Evolutionary conservation across 768 basidiomycete species (phyloP), one percentile per base, ranked within the genome.

Genomic region (Daedalea quercina): DNA sequence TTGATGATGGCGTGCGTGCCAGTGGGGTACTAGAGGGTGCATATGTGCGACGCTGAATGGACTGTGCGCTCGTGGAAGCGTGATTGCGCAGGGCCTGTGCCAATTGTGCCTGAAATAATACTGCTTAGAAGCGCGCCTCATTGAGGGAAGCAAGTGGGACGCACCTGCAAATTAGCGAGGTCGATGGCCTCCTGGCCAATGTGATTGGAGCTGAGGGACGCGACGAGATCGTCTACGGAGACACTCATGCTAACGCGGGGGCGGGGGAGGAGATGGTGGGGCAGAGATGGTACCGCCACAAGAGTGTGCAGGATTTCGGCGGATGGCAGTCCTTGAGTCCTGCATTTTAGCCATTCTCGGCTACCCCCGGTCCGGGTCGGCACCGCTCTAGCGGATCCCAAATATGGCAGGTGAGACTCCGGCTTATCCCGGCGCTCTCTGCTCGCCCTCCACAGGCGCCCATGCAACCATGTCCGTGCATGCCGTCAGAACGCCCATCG

Each of bases 151-250:
- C 17, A 15, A 54, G 59, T 51, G 54, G 31, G 13, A 48, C 54
- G 23, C 58, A 78, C 76, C 70, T 78, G 75, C 13, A 78, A 69
- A 23, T 70, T 64, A 44, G 74, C 74, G 54, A 78, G 68, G 65
- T 78, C 78, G 13, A 71, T 68, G n/a, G 76, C 75, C 58, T 78
- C 76, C 58, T 78, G 78, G 54, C 76, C 76, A 62, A 78, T 76
- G 70, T 78, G 76, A 62, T 69, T 74, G 1, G 71, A 59, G 41
- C 65, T 69, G 59, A 78, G 57, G 11, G 76, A 77, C 20, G 76
- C 69, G 50, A 78, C 71, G 60, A 78, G 78, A 68, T 78, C 76
- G 63, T 78, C 76, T 34, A 78, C 68, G 44, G 77, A 72, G 53
- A 74, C 45, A 57, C 67, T 75, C 77, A 78, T 79, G 54, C 53